Conservation (phyloP, 2,329 filamentous ascomycete genomes). For the Verticillium isaacii region DNA sequence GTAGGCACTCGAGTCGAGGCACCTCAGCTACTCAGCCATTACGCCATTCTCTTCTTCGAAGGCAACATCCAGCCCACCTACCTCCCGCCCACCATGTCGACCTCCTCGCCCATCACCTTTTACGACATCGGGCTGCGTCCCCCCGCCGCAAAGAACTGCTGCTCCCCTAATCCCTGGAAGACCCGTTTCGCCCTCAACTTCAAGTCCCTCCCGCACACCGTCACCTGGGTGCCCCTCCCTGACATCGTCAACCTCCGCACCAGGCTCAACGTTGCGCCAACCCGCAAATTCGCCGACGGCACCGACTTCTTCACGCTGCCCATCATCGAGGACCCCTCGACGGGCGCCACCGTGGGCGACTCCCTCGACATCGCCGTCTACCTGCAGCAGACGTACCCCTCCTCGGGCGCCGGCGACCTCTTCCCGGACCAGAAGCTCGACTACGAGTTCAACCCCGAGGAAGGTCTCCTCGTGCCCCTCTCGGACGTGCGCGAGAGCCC, state of each 20-base stretch:
- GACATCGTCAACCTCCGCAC: slow-evolving; percentile 45
- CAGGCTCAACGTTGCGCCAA: slow-evolving; percentile 38
- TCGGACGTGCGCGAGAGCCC: slow-evolving; percentile 21
- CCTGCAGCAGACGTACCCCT: slow-evolving; percentile 47
- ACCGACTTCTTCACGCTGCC: slow-evolving; percentile 57
- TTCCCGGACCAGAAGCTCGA: slow-evolving; percentile 41
- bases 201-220: slow-evolving; percentile 28
- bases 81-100: slow-evolving; percentile 5
- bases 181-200: slow-evolving; percentile 34
- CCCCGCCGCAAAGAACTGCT: slow-evolving; percentile 19
- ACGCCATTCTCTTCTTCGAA: not conserved
- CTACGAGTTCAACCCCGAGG: slow-evolving; percentile 26
- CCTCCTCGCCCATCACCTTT: slow-evolving; percentile 23
- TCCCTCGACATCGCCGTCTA: slow-evolving; percentile 62
- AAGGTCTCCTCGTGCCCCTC: slow-evolving; percentile 24
- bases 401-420: slow-evolving; percentile 37
- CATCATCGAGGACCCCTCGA: slow-evolving; percentile 42
- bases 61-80: not conserved
- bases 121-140: slow-evolving; percentile 37
- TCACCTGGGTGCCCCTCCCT: slow-evolving; percentile 45
- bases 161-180: slow-evolving; percentile 27
- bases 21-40: not conserved
- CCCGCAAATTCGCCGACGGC: slow-evolving; percentile 51
- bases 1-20: no score
- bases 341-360: slow-evolving; percentile 45